Conservation (phyloP, 2,329 filamentous ascomycete genomes). For the Zymoseptoria ardabiliae region DNA sequence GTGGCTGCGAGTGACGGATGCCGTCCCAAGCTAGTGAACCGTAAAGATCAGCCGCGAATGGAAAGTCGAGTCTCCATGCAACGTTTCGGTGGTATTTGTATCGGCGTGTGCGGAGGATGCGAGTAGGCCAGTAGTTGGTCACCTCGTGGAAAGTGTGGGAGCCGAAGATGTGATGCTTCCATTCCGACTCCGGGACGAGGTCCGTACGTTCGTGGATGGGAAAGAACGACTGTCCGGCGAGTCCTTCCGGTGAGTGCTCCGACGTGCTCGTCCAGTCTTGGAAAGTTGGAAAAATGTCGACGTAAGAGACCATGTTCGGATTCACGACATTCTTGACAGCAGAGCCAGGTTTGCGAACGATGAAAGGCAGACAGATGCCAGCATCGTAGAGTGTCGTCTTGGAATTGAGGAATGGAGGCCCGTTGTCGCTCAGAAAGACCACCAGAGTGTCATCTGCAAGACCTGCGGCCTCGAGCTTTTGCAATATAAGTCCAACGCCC, state of each 20-base stretch:
- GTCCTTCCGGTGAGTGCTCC: slow-evolving; percentile 2
- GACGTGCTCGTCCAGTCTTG: slow-evolving; percentile 34
- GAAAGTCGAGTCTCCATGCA: slow-evolving; percentile 31
- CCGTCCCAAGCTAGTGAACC: slow-evolving; percentile 39
- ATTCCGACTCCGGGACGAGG: slow-evolving; percentile 22
- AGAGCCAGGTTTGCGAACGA: slow-evolving; percentile 33
- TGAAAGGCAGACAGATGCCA: slow-evolving; percentile 38
- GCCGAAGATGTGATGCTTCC: slow-evolving; percentile 38
- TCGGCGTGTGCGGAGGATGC: slow-evolving; percentile 36
- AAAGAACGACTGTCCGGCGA: slow-evolving; percentile 35
- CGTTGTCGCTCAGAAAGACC: slow-evolving; percentile 44
- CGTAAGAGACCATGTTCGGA: slow-evolving; percentile 40
- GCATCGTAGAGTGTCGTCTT: slow-evolving; percentile 47
- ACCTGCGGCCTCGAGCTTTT: slow-evolving; percentile 28
- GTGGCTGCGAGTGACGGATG: slow-evolving; percentile 33
- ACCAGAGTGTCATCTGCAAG: slow-evolving; percentile 36
- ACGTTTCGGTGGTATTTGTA: slow-evolving; percentile 49
- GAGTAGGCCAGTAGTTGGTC: slow-evolving; percentile 46
- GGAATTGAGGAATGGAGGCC: slow-evolving; percentile 45
- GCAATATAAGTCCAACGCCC: slow-evolving; percentile 37
- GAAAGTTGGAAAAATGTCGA: slow-evolving; percentile 42
- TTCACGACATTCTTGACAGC: slow-evolving; percentile 28
- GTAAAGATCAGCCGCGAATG: slow-evolving; percentile 31
- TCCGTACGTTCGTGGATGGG: slow-evolving; percentile 26
- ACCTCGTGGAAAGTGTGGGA: slow-evolving; percentile 48